A percentile compares a stretch with the other conserved stretches of the same genome.
Evolutionary conservation across 2,329 filamentous ascomycete species (phyloP).

Genomic region (Acephala macrosclerotiorum): DNA sequence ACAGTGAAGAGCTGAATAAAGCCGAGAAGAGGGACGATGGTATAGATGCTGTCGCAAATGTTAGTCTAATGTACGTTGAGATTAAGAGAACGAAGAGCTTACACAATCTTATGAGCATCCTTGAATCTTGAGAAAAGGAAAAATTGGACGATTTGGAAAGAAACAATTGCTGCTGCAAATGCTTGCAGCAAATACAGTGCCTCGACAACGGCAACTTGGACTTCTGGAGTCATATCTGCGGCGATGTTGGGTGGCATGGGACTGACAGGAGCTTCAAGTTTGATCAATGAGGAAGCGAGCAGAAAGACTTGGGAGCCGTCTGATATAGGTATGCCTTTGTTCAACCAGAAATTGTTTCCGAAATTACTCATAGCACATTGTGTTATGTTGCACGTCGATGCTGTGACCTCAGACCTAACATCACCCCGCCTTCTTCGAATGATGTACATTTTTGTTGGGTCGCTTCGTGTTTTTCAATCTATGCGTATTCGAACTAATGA

Average conservation of each 20-base stretch:
- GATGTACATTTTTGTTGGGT: not conserved
- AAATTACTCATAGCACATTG: not conserved
- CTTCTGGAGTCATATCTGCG: not conserved
- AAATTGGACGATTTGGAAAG: slow-evolving; percentile 4
- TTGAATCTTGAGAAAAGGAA: not conserved
- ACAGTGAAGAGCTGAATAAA: slow-evolving; percentile 7
- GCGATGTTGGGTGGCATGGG: not conserved
- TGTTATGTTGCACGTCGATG: not conserved
- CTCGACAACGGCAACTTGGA: slow-evolving; percentile 1
- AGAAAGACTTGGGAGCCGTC: not conserved
- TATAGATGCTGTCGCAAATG: not conserved
- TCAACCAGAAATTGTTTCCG: not conserved
- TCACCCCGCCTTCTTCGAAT: not conserved
- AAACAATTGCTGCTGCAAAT: not conserved
- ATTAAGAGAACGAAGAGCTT: not conserved
- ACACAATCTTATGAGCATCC: slow-evolving; percentile 7
- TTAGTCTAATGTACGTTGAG: not conserved
- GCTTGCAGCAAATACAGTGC: slow-evolving; percentile 8
- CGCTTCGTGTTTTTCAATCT: not conserved
- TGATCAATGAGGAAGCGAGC: not conserved
- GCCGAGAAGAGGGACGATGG: not conserved
- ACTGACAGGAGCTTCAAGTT: not conserved
- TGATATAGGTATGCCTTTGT: not conserved
- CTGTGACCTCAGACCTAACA: not conserved
- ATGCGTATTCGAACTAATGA: not conserved